A percentile compares a stretch with the other conserved stretches of the same genome.
These are phyloP conservation scores for Parastagonospora nodorum DNA, from an alignment of 2,329 filamentous ascomycete genomes.

Conservation along the genomic window DNA sequence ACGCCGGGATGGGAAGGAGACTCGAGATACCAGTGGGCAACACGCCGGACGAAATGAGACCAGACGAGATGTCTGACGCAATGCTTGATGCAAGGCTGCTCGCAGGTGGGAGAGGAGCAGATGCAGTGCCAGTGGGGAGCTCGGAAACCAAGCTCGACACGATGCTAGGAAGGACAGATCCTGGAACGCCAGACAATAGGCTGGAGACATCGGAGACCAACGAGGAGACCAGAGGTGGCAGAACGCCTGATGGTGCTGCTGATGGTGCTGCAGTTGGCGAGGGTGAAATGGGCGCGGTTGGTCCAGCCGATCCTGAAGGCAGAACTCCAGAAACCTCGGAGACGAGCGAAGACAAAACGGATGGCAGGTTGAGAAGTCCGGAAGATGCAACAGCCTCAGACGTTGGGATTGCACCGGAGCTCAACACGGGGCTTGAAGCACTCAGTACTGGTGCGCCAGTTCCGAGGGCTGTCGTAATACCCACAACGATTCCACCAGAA, in stretches of 20 bases:
- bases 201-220: constrained; percentile 21
- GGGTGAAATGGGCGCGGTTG: constrained; percentile 20
- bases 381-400: constrained; percentile 22
- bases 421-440: constrained; percentile 12
- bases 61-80: constrained; percentile 7
- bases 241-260: constrained; percentile 12
- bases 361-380: constrained; percentile 14
- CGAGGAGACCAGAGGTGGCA: constrained; percentile 20
- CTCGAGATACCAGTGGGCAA: constrained; percentile 1
- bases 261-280: constrained; percentile 17
- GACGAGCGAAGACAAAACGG: constrained; percentile 22
- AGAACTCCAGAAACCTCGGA: constrained; percentile 27
- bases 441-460: constrained; percentile 19
- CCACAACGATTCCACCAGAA: constrained; percentile 39
- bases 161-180: constrained; percentile 22
- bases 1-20: not conserved
- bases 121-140: constrained; percentile 17
- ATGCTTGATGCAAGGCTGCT: constrained; percentile 17
- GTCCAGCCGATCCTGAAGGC: constrained; percentile 20
- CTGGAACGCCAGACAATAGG: constrained; percentile 19
- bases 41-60: constrained; percentile 1
- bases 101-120: constrained; percentile 14
- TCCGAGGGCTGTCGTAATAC: constrained; percentile 43
- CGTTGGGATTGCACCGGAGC: constrained; percentile 27
- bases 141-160: constrained; percentile 23